phyloP scores from a whole-genome alignment of 306 rosid genomes.

The Cicer chorassanicum region DNA sequence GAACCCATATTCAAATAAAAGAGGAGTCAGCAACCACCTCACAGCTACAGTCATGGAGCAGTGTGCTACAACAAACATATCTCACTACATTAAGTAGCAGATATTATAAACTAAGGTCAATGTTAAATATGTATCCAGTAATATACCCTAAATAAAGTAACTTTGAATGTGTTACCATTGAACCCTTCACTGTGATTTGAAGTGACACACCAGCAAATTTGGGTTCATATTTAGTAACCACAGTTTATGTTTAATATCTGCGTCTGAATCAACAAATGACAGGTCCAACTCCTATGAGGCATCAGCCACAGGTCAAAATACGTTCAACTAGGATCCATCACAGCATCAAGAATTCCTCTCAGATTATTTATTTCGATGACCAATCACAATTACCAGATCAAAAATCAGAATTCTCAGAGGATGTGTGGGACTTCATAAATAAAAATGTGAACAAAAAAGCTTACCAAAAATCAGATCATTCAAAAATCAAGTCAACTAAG shows the following conservation, averaged over 20 bases:
- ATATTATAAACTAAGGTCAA: slow-evolving; percentile 47
- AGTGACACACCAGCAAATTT: slow-evolving; percentile 47
- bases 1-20: slow-evolving; percentile 54
- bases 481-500: slow-evolving; percentile 59
- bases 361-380: slow-evolving; percentile 30
- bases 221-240: slow-evolving; percentile 48
- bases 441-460: slow-evolving; percentile 53
- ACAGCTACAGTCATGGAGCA: slow-evolving; percentile 60
- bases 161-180: slow-evolving; percentile 54
- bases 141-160: slow-evolving; percentile 44
- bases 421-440: slow-evolving; percentile 48
- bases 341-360: slow-evolving; percentile 56
- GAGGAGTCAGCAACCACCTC: slow-evolving; percentile 63
- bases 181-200: slow-evolving; percentile 43
- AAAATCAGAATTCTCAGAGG: slow-evolving; percentile 50
- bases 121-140: slow-evolving; percentile 39
- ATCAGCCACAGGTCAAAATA: slow-evolving; percentile 57
- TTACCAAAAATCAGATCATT: slow-evolving; percentile 64
- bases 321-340: slow-evolving; percentile 55
- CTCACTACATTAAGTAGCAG: slow-evolving; percentile 65
- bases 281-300: slow-evolving; percentile 57
- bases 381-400: slow-evolving; percentile 51
- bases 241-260: slow-evolving; percentile 48
- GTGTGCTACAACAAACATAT: slow-evolving; percentile 53
- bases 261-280: slow-evolving; percentile 52